phyloP scores from a whole-genome alignment of 1,284 basidiomycete genomes.

The Malassezia sympodialis region DNA sequence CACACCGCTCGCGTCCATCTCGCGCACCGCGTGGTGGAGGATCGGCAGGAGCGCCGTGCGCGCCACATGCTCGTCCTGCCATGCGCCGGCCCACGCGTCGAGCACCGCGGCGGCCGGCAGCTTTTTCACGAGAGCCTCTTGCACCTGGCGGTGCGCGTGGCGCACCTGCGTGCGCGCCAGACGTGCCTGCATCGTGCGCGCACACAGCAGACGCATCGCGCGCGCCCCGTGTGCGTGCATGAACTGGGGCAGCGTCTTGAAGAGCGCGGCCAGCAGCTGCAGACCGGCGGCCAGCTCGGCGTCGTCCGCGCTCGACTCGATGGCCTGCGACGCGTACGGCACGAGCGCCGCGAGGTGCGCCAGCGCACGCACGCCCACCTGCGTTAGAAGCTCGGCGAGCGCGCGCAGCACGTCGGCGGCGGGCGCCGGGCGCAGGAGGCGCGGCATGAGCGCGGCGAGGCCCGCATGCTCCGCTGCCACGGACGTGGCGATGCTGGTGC shows the following conservation, averaged over 20 bases:
- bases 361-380: conserved; percentile 39
- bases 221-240: conserved; percentile 29
- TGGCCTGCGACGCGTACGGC: conserved; percentile 14
- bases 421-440: conserved; percentile 16
- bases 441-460: conserved; percentile 24
- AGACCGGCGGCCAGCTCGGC: conserved; percentile 22
- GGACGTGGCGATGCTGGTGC: conserved; percentile 23
- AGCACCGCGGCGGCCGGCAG: conserved; percentile 13
- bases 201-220: conserved; percentile 22
- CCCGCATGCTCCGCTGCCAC: conserved; percentile 3
- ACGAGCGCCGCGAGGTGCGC: conserved; percentile 36
- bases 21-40: conserved; percentile 29
- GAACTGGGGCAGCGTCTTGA: conserved; percentile 38
- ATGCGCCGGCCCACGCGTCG: conserved; percentile 1
- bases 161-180: neutral
- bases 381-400: conserved; percentile 23
- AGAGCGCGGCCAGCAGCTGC: conserved; percentile 28
- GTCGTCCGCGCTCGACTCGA: conserved; percentile 3
- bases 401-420: conserved; percentile 19
- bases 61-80: conserved; percentile 1
- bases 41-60: conserved; percentile 25
- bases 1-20: conserved; percentile 49
- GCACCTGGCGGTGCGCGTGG: neutral
- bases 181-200: conserved; percentile 18
- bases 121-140: conserved; percentile 15